phyloP scores from a whole-genome alignment of 2,329 filamentous ascomycete genomes.

The Myriosclerotinia duriaeana region DNA sequence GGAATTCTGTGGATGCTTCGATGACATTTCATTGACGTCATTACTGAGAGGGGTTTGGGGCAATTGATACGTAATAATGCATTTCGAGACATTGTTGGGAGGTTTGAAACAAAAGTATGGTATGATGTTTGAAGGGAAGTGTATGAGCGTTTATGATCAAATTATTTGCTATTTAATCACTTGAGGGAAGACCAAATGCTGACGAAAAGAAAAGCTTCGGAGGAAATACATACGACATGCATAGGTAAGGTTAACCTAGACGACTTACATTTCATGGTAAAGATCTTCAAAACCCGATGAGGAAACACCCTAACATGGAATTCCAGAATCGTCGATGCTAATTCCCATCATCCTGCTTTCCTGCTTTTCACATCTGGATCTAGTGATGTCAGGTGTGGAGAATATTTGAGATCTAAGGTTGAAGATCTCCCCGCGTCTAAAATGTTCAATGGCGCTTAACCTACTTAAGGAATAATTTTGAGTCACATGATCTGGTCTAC shows the following conservation, averaged over 20 bases:
- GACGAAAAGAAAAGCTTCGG: background rate
- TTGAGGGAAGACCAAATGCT: background rate
- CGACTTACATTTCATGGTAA: background rate
- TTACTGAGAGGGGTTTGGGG: background rate
- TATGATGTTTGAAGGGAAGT: background rate
- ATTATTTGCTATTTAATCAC: too few relatives aligned
- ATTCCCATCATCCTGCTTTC: constrained; percentile 10
- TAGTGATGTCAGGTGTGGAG: background rate
- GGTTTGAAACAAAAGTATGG: background rate
- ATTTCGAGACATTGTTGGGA: constrained; percentile 12
- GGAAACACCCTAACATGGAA: background rate
- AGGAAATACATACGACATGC: too few relatives aligned
- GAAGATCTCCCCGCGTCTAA: background rate
- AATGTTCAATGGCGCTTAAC: constrained; percentile 3
- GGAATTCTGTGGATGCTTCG: background rate
- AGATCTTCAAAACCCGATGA: background rate
- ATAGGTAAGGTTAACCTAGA: background rate
- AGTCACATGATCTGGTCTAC: too few relatives aligned
- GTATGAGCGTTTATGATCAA: background rate
- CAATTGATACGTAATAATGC: constrained; percentile 17
- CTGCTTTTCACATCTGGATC: background rate
- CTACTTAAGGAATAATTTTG: too few relatives aligned
- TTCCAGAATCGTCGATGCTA: constrained; percentile 3
- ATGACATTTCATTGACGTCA: constrained; percentile 17
- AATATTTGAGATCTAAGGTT: background rate